These are phyloP conservation scores for Sanghuangporus sanghuang DNA, from an alignment of 1,284 basidiomycete genomes.

Conservation along the genomic window DNA sequence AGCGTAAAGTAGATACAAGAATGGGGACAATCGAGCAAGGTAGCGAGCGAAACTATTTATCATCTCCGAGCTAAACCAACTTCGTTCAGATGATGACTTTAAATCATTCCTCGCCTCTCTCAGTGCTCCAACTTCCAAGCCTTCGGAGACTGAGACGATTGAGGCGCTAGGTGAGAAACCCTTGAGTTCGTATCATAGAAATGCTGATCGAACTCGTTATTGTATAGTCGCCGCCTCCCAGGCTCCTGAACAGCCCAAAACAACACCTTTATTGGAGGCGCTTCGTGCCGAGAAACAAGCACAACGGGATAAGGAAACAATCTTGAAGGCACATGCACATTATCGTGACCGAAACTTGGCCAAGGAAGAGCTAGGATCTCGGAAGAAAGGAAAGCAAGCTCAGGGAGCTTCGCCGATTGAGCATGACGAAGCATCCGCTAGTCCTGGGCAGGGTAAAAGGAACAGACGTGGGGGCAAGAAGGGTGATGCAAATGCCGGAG, in stretches of 20 bases:
- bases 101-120: conserved; percentile 73
- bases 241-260: conserved; percentile 57
- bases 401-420: conserved; percentile 9
- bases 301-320: conserved; percentile 65
- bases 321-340: conserved; percentile 62
- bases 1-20: conserved; percentile 66
- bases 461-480: conserved; percentile 12
- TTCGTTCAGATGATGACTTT: conserved; percentile 67
- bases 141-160: conserved; percentile 51
- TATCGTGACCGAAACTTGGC: conserved; percentile 32
- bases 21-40: conserved; percentile 78
- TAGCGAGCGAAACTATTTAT: conserved; percentile 22
- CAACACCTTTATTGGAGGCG: conserved; percentile 85
- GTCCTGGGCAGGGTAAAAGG: conserved; percentile 11
- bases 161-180: conserved; percentile 54
- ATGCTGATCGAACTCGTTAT: conserved; percentile 5
- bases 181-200: neutral
- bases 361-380: conserved; percentile 37
- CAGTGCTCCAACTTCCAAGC: conserved; percentile 41
- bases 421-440: conserved; percentile 10
- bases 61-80: neutral
- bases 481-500: neutral
- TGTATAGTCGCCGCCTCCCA: conserved; percentile 53
- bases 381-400: conserved; percentile 46
- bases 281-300: conserved; percentile 77